Conservation (phyloP, 345 rosid genomes). For the Murraya koenigii region DNA sequence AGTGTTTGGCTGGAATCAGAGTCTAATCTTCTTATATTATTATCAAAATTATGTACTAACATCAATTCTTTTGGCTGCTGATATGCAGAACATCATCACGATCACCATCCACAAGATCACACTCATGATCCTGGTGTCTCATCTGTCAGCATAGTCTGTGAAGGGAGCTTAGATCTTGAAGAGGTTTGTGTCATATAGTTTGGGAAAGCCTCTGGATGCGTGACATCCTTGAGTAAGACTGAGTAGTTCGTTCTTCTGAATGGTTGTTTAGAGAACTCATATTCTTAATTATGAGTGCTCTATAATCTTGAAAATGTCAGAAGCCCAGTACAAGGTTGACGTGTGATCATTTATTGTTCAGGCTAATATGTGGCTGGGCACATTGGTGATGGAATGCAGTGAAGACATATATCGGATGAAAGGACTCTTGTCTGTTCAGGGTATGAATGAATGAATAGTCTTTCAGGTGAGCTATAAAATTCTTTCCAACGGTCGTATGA, state of each 20-base stretch:
- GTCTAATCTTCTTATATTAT: background rate
- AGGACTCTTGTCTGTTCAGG: slow-evolving; percentile 81
- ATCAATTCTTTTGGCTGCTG: slow-evolving; percentile 5
- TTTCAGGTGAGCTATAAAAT: slow-evolving; percentile 59
- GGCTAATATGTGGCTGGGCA: slow-evolving; percentile 68
- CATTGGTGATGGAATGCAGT: slow-evolving; percentile 77
- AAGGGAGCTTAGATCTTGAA: slow-evolving; percentile 92
- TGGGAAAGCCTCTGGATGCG: background rate
- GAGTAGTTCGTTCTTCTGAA: background rate
- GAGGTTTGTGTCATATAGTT: slow-evolving; percentile 49
- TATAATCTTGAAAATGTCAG: background rate
- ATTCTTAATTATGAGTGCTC: background rate
- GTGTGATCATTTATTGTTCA: background rate
- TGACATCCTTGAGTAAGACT: background rate
- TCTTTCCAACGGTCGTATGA: background rate
- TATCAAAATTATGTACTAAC: background rate
- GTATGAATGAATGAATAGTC: slow-evolving; percentile 85
- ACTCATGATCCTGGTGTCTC: slow-evolving; percentile 95
- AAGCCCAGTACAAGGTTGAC: no score
- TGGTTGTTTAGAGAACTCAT: background rate
- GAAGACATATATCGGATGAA: slow-evolving; percentile 97
- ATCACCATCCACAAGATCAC: slow-evolving; percentile 79
- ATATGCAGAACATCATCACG: slow-evolving; percentile 66
- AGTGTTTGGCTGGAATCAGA: background rate
- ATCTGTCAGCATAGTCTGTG: slow-evolving; percentile 89